Base-by-base conservation (phyloP, 495 filamentous ascomycete genomes). In the Talaromyces proteolyticus region DNA sequence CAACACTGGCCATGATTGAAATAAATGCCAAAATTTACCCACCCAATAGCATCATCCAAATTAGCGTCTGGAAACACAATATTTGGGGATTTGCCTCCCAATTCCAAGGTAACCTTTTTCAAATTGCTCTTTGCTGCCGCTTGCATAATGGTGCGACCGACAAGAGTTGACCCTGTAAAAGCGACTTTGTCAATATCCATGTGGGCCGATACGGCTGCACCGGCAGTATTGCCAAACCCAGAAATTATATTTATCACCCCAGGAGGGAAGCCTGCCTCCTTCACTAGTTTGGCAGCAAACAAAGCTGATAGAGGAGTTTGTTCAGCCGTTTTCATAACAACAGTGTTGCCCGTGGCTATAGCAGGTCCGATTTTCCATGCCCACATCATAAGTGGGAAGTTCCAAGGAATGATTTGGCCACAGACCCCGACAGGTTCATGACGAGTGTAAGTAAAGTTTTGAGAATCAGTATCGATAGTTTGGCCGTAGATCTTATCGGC, bases 21-120 rank as follows among this genome's bases (percentile, higher is more conserved):
- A 11, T 64, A 72, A 53, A 79, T 76, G 8, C 71, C 69, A 20
- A 68, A 61, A 5, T 63, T 58, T 8, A 57, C 63, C 68, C 65
- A 72, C 1, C 55, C 50, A 0, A 74, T 44, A 3, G 72, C 72
- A 8, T 72, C 65, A 7, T 91, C 89, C 20, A 95, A 63, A 56
- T 95, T 85, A 3, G 88, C 88, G 59, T 96, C 91, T 17, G 86
- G 84, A 60, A 95, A 96, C 20, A 96, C 78, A 40, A 95, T 60
- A n/a, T 93, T 69, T 0, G 91, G 89, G 5, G 82, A 88, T 69
- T 96, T 96, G 48, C 91, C 91, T 20, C 91, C 91, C 0, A 89
- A 94, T 67, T 96, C 91, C 14, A 96, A 79, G 0, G 90, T 96
- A 54, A 96, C 91, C 63, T 95, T 94, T 75, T 95, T 95, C 70